Evolutionary conservation across 1,139 yeast genomes (phyloP), one percentile per base, ranked within the genome.

Genomic region (Zygoascus hellenicus): DNA sequence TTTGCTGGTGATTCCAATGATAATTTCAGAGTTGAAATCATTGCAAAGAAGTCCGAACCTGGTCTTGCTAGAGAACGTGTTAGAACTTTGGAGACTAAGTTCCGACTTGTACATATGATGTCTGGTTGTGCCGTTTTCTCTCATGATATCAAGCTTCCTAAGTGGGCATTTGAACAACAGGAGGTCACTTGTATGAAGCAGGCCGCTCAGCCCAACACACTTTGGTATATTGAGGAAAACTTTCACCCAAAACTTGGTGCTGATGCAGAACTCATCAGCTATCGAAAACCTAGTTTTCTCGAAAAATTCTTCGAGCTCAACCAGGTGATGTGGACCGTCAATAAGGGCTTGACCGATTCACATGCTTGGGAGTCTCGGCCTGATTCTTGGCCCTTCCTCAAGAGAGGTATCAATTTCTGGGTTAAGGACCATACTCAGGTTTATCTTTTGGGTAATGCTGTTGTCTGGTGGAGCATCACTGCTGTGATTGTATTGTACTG

Each of bases 351-450:
- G 60, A 87, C 92, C 42, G 84, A 81, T 35, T 79, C 89, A 55
- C 98, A 94, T 65, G 72, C 76, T 56, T 92, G 85, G 81, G 96
- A 90, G 69, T 87, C 96, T 10, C 71, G 79, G 48, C 98, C 99
- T 47, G 72, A 72, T 49, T 77, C 88, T 35, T 94, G 99, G 99
- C 96, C 97, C 51, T 67, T 84, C 36, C 74, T 94, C 62, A 68
- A 75, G 53, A 83, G 97, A 67, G 98, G 98, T 65, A 92, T 94
- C 67, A 88, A 88, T 69, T 94, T 92, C 72, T 92, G 97, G 97
- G 82, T 77, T 55, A 74, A 76, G 59, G 80, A 85, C 52, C 75
- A 83, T 63, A 78, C 76, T 56, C 95, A 86, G 64, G 80, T 92
- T 39, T 94, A 92, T 65, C 75, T 94, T 54, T 64, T 92, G 42